A percentile compares a stretch with the other conserved stretches of the same genome.
Conservation (phyloP, 2,329 filamentous ascomycete genomes). For the Nectriaceae sp. region DNA sequence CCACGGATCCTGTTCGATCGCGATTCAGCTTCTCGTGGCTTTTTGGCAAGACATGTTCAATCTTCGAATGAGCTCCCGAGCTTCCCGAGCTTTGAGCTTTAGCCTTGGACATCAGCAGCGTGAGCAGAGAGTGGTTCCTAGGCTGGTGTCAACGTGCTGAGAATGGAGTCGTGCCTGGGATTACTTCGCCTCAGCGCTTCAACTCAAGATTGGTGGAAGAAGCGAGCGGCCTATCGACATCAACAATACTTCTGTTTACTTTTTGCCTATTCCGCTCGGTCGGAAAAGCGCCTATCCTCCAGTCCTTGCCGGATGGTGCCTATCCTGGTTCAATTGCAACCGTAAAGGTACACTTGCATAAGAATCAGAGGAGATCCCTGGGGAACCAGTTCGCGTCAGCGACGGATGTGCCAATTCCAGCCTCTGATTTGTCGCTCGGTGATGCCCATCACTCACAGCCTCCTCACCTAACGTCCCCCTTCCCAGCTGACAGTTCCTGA, state of each 20-base stretch:
- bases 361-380: constrained; percentile 21
- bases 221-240: no score
- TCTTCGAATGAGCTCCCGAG: no score
- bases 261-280: not conserved
- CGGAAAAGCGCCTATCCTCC: not conserved
- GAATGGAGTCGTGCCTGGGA: no score
- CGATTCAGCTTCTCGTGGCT: not conserved
- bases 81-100: no score
- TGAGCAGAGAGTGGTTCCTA: no score
- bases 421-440: constrained; percentile 25
- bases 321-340: not conserved
- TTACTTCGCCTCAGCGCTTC: no score
- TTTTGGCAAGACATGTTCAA: constrained; percentile 4
- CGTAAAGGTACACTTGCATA: constrained; percentile 17
- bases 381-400: constrained; percentile 23
- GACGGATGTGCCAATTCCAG: constrained; percentile 16
- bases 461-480: constrained; percentile 13
- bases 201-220: no score
- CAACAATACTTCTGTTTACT: not conserved
- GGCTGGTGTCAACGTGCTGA: no score
- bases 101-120: no score
- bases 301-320: no score
- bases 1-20: not conserved
- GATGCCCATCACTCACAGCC: constrained; percentile 23
- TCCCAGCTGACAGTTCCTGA: constrained; percentile 20